Percentiles rank a stretch among this genome's conserved stretches.
Evolutionary conservation across 441 rosid genomes (phyloP).

Genomic region (Dalechampia spathulata): DNA sequence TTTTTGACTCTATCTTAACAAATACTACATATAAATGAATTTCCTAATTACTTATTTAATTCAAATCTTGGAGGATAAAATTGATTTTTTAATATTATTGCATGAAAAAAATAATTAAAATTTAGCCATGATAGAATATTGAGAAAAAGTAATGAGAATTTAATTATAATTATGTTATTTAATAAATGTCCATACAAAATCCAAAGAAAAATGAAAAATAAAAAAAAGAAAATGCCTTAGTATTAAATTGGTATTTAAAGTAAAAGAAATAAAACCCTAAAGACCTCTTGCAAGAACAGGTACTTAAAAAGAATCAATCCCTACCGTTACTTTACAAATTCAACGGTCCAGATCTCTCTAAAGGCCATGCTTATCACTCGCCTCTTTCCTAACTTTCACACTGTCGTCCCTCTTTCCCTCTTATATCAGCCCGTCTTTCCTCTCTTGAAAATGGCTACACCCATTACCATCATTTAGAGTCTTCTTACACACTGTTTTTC

Average conservation of each 20-base stretch:
- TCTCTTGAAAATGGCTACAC: constrained; percentile 21
- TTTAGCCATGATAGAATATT: too few species aligned
- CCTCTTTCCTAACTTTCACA: constrained; percentile 18
- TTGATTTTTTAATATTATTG: too few species aligned
- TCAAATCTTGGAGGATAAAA: too few species aligned
- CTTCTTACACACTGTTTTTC: constrained; percentile 3
- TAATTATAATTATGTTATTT: too few species aligned
- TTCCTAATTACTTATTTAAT: too few species aligned
- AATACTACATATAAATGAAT: too few species aligned
- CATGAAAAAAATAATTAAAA: too few species aligned
- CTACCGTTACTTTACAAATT: constrained; percentile 25
- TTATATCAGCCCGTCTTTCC: constrained; percentile 4
- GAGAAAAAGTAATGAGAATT: too few species aligned
- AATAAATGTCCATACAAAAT: too few species aligned
- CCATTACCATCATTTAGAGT: constrained; percentile 20
- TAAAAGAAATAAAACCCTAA: constrained; percentile 29
- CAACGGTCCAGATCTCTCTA: constrained; percentile 27
- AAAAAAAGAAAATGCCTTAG: neutral
- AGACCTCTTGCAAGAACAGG: constrained; percentile 25
- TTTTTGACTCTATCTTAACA: too few species aligned
- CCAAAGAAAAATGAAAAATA: neutral
- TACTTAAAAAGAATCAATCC: constrained; percentile 27
- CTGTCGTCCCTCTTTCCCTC: neutral
- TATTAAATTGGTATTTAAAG: constrained; percentile 13
- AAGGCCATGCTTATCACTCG: constrained; percentile 32